Evolutionary conservation across 2,329 filamentous ascomycete genomes (phyloP).

Genomic region (Phaeoacremonium minimum): DNA sequence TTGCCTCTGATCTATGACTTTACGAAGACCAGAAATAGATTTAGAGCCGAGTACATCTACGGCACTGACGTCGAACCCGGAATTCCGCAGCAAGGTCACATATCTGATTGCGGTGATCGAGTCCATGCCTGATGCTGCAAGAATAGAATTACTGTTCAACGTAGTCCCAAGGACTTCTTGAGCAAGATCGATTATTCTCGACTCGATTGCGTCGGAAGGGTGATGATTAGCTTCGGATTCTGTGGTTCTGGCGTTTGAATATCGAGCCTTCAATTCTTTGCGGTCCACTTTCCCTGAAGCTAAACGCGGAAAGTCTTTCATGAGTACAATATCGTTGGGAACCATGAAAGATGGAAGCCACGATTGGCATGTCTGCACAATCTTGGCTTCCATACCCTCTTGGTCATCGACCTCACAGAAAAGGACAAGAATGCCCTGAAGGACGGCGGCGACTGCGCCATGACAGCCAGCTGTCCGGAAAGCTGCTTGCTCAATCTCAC

Average conservation of each 20-base stretch:
- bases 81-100: conserved; percentile 57
- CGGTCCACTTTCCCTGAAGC: conserved; percentile 82
- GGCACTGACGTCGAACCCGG: conserved; percentile 52
- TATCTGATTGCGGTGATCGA: conserved; percentile 42
- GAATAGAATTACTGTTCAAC: conserved; percentile 18
- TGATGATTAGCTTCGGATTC: conserved; percentile 4
- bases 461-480: conserved; percentile 59
- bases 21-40: conserved; percentile 25
- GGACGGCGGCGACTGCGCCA: conserved; percentile 61
- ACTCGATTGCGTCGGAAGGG: conserved; percentile 23
- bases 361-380: conserved; percentile 58
- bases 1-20: conserved; percentile 5
- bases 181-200: conserved; percentile 25
- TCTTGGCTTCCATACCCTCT: conserved; percentile 27
- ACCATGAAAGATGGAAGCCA: conserved; percentile 87
- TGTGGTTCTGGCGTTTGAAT: conserved; percentile 20
- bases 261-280: conserved; percentile 55
- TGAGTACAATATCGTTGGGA: conserved; percentile 65
- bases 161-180: conserved; percentile 17
- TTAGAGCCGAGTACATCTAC: conserved; percentile 57
- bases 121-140: conserved; percentile 31
- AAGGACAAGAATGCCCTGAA: conserved; percentile 65
- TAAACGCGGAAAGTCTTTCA: conserved; percentile 65
- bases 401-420: conserved; percentile 59
- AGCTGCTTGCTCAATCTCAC: conserved; percentile 70